A percentile compares a stretch with the other conserved stretches of the same genome.
phyloP scores from a whole-genome alignment of 768 basidiomycete genomes.

The Collybia sp. region DNA sequence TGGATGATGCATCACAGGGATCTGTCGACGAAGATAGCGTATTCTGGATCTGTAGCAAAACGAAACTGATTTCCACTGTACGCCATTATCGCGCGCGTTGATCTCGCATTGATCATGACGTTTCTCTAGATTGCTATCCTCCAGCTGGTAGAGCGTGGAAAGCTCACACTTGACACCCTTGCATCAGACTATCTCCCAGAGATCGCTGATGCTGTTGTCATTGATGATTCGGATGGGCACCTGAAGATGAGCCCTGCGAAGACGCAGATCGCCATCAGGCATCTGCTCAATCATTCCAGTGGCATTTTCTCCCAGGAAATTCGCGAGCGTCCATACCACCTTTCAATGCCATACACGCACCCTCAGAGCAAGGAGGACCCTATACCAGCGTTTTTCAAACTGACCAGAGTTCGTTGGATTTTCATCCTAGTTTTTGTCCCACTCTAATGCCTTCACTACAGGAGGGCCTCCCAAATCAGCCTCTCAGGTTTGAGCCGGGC shows the following conservation, averaged over 20 bases:
- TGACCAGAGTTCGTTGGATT: constrained; percentile 12
- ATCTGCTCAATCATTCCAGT: constrained; percentile 26
- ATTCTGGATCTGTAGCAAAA: constrained; percentile 34
- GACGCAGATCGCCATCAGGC: constrained; percentile 15
- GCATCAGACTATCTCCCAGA: constrained; percentile 22
- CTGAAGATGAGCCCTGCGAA: constrained; percentile 18
- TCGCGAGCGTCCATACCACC: constrained; percentile 5
- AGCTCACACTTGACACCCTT: constrained; percentile 15
- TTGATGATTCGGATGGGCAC: constrained; percentile 10
- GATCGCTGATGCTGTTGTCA: constrained; percentile 16
- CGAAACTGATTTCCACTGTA: constrained; percentile 28
- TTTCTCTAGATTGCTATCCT: background rate
- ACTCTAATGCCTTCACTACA: background rate
- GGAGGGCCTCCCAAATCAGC: constrained; percentile 19
- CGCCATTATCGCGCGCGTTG: constrained; percentile 1
- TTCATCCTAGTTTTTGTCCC: background rate
- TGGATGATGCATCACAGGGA: constrained; percentile 20
- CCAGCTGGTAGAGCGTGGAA: constrained; percentile 16
- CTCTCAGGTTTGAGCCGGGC: constrained; percentile 25
- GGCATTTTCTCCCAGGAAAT: constrained; percentile 21
- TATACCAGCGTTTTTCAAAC: constrained; percentile 14
- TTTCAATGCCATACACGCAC: constrained; percentile 14
- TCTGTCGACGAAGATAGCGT: constrained; percentile 18
- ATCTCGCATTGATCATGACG: background rate
- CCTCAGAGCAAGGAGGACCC: constrained; percentile 18